Base-by-base conservation (phyloP, 345 rosid genomes). In the Euphorbia tirucalli region DNA sequence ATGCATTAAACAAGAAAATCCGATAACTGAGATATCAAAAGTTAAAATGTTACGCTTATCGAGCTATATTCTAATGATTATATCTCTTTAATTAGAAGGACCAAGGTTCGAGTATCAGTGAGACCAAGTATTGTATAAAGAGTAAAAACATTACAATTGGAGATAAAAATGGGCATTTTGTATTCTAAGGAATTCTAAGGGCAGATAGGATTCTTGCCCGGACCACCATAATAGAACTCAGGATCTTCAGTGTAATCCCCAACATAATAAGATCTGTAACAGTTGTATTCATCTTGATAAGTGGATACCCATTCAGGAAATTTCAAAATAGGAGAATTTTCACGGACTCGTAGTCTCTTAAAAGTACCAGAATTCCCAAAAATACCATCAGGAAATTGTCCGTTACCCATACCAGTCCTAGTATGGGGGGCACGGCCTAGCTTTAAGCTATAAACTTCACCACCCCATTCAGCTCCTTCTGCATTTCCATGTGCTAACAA, bases 151-250 rank as follows among this genome's bases (percentile, higher is more conserved):
- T n/a, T n/a, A n/a, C n/a, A n/a, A n/a, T n/a, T n/a, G n/a, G n/a
- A n/a, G n/a, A n/a, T n/a, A n/a, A n/a, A n/a, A n/a, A n/a, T n/a
- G n/a, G n/a, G n/a, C n/a, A n/a, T n/a, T n/a, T n/a, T n/a, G n/a
- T n/a, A n/a, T n/a, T n/a, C n/a, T n/a, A n/a, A n/a, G n/a, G n/a
- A n/a, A n/a, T n/a, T n/a, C 19, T 14, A 87, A 60, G 89, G 86
- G 79, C 92, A 88, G 57, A 61, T 3, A 3, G 18, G 30, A 70
- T 75, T 80, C 68, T 59, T 74, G 31, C 86, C 88, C 0, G 87
- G 91, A 0, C 89, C 91, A 3, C 91, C 88, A 71, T 66, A 87
- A 61, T 77, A 85, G 63, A 84, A 87, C 74, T 82, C 86, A 41
- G 91, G 86, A 72, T 87, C 89, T 64, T 73, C 86, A 8, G 79